Conservation (phyloP, 2,329 filamentous ascomycete species). For the Helminthosporium solani region DNA sequence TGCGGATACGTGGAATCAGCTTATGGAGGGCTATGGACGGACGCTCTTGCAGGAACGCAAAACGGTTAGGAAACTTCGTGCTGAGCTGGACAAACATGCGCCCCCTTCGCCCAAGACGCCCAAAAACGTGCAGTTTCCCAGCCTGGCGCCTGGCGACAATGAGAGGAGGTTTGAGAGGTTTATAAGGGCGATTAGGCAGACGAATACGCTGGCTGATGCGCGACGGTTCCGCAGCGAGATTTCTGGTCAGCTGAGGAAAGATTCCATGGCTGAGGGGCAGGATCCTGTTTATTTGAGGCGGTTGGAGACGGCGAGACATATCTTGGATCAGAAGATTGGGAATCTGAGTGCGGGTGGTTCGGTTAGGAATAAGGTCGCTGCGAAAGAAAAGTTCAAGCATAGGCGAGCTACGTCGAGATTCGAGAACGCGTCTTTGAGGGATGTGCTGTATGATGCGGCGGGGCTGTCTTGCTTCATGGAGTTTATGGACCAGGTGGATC, state of each 20-base stretch:
- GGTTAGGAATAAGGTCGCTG: conserved; percentile 42
- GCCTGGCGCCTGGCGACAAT: conserved; percentile 76
- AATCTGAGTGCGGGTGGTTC: conserved; percentile 71
- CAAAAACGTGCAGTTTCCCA: conserved; percentile 71
- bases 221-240: conserved; percentile 90
- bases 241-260: conserved; percentile 84
- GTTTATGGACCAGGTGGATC: conserved; percentile 88
- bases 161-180: conserved; percentile 95
- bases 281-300: conserved; percentile 86
- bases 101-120: conserved; percentile 70
- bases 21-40: conserved; percentile 85
- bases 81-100: conserved; percentile 90
- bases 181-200: conserved; percentile 82
- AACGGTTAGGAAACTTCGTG: conserved; percentile 86
- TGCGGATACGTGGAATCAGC: conserved; percentile 95
- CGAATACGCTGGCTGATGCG: conserved; percentile 89
- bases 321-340: conserved; percentile 86
- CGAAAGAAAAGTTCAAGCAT: conserved; percentile 41
- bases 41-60: conserved; percentile 92
- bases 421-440: conserved; percentile 74
- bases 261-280: conserved; percentile 73
- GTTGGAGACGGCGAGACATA: conserved; percentile 85
- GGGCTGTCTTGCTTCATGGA: conserved; percentile 99
- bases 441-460: conserved; percentile 85
- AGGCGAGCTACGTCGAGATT: conserved; percentile 60